phyloP scores from a whole-genome alignment of 2,329 filamentous ascomycete genomes.

The Neopestalotiopsis sp. region DNA sequence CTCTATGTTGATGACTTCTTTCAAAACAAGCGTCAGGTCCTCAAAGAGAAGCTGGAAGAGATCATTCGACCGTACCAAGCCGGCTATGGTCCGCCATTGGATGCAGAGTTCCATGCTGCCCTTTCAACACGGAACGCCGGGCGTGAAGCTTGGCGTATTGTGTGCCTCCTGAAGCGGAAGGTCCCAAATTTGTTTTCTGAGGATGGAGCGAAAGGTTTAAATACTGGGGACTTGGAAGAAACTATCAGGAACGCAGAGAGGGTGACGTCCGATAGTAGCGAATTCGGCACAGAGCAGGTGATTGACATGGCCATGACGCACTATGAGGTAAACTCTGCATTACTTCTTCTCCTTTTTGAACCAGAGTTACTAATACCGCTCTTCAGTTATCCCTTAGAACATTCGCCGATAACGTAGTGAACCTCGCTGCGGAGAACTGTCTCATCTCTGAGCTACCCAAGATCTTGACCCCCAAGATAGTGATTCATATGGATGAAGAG shows the following conservation, averaged over 20 bases:
- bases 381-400: conserved; percentile 46
- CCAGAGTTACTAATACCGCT: not conserved
- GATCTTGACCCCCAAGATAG: conserved; percentile 45
- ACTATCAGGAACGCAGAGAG: not conserved
- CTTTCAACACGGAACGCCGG: not conserved
- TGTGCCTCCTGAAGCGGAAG: conserved; percentile 17
- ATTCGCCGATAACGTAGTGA: conserved; percentile 54
- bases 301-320: conserved; percentile 23
- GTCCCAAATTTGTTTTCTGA: conserved; percentile 19
- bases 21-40: not conserved
- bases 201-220: not conserved
- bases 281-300: conserved; percentile 21
- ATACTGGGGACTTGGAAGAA: not conserved
- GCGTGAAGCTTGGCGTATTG: conserved; percentile 18
- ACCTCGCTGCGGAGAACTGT: conserved; percentile 54
- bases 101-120: conserved; percentile 18
- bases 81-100: conserved; percentile 20
- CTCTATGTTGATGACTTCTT: conserved; percentile 5
- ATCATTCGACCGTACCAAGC: conserved; percentile 18
- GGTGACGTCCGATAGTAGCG: not conserved
- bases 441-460: conserved; percentile 46
- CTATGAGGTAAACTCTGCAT: conserved; percentile 24
- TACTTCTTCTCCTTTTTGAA: conserved; percentile 21
- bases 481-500: conserved; percentile 41
- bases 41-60: conserved; percentile 20